A percentile compares a stretch with the other conserved stretches of the same genome.
Evolutionary conservation across 331 rosid genomes (phyloP).

Genomic region (Rosa hybrid): DNA sequence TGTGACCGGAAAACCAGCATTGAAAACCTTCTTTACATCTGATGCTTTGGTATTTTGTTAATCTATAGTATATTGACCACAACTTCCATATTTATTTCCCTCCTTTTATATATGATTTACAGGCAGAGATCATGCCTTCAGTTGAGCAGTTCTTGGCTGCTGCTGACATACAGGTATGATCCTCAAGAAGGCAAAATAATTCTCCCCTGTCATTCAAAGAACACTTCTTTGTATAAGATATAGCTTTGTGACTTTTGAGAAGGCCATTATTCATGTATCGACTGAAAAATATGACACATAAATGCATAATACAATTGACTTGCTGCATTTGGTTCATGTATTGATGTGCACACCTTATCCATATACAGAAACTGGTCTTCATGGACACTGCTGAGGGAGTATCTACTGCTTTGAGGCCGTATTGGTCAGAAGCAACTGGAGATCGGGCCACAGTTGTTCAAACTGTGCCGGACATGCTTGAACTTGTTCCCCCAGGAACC

Average conservation of each 20-base stretch:
- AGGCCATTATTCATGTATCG: neutral
- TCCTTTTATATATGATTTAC: slow-evolving; percentile 20
- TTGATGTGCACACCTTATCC: slow-evolving; percentile 17
- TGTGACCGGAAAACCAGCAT: too few species aligned
- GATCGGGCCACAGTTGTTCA: slow-evolving; percentile 76
- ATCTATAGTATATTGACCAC: neutral
- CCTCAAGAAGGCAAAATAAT: neutral
- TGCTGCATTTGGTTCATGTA: slow-evolving; percentile 9
- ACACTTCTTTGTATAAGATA: neutral
- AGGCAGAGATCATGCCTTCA: slow-evolving; percentile 89
- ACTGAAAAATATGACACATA: neutral
- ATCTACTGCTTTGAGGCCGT: slow-evolving; percentile 62
- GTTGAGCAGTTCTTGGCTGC: slow-evolving; percentile 73
- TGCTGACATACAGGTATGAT: slow-evolving; percentile 73
- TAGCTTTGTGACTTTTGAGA: neutral
- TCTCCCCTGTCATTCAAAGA: neutral
- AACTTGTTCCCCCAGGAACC: slow-evolving; percentile 85
- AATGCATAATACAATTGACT: neutral
- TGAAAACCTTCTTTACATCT: too few species aligned
- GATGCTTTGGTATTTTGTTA: too few species aligned
- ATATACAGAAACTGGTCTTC: slow-evolving; percentile 76
- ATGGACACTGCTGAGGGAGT: slow-evolving; percentile 68
- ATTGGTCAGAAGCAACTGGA: slow-evolving; percentile 73
- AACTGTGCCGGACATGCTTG: slow-evolving; percentile 88
- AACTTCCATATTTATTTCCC: slow-evolving; percentile 12